These are phyloP conservation scores for Ophidiomyces ophidiicola DNA, from an alignment of 2,329 filamentous ascomycete species.

Conservation along the genomic window DNA sequence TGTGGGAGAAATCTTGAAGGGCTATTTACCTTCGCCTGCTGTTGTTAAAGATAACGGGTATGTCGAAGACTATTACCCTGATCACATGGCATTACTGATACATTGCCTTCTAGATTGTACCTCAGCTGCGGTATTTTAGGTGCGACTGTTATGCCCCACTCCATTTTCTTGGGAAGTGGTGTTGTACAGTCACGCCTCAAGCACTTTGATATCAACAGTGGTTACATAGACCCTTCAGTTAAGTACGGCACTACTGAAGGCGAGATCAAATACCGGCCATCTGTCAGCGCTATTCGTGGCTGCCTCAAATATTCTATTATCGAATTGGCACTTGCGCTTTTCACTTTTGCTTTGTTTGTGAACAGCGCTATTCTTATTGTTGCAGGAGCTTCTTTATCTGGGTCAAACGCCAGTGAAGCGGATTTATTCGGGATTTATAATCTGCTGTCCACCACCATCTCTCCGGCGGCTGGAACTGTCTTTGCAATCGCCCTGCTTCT, in stretches of 20 bases:
- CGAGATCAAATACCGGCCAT: slow-evolving; percentile 56
- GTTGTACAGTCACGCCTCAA: slow-evolving; percentile 44
- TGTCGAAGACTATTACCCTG: slow-evolving; percentile 12
- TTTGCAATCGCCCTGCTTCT: slow-evolving; percentile 72
- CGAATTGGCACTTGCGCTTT: slow-evolving; percentile 60
- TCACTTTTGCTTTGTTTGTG: slow-evolving; percentile 73
- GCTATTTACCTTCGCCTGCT: slow-evolving; percentile 44
- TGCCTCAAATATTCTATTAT: slow-evolving; percentile 62
- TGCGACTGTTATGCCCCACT: slow-evolving; percentile 49
- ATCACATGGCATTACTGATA: slow-evolving; percentile 11
- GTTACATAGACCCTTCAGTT: slow-evolving; percentile 21
- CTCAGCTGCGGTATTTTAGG: slow-evolving; percentile 43
- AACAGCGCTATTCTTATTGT: slow-evolving; percentile 75
- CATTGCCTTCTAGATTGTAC: slow-evolving; percentile 35
- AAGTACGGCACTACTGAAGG: slow-evolving; percentile 23
- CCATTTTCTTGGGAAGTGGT: slow-evolving; percentile 45
- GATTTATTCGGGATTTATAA: slow-evolving; percentile 75
- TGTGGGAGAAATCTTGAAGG: slow-evolving; percentile 42
- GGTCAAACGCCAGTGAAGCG: slow-evolving; percentile 49
- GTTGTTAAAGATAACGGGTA: slow-evolving; percentile 42
- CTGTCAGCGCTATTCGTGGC: slow-evolving; percentile 57
- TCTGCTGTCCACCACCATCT: slow-evolving; percentile 56
- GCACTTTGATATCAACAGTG: slow-evolving; percentile 35
- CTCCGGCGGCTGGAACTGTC: slow-evolving; percentile 65
- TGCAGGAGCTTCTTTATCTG: slow-evolving; percentile 59